Evolutionary conservation across 2,329 filamentous ascomycete species (phyloP).

Genomic region (Phialemoniopsis sp.): DNA sequence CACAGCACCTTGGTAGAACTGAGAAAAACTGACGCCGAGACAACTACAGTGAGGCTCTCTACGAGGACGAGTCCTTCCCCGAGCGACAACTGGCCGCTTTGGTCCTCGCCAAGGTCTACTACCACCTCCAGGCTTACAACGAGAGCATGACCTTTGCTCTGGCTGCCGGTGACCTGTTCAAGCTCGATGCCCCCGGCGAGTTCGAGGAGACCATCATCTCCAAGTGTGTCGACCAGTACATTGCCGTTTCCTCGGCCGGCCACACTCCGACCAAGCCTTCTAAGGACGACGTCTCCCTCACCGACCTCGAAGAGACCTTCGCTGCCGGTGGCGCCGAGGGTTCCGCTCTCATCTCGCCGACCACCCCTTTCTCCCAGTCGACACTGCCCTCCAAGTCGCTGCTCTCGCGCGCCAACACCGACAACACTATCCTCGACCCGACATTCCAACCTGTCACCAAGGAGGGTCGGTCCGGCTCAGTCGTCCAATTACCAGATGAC

Average conservation of each 20-base stretch:
- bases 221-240: slow-evolving; percentile 97
- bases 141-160: slow-evolving; percentile 99
- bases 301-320: slow-evolving; percentile 79
- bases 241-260: slow-evolving; percentile 62
- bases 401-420: slow-evolving; percentile 74
- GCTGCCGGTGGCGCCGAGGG: slow-evolving; percentile 62
- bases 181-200: slow-evolving; percentile 84
- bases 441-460: slow-evolving; percentile 49
- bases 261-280: slow-evolving; percentile 40
- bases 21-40: slow-evolving; percentile 7
- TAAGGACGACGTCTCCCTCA: slow-evolving; percentile 41
- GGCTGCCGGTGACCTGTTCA: slow-evolving; percentile 90
- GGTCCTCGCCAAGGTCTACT: slow-evolving; percentile 96
- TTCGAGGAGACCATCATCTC: slow-evolving; percentile 99
- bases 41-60: slow-evolving; percentile 77
- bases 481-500: slow-evolving; percentile 64
- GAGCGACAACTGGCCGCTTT: slow-evolving; percentile 92
- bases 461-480: slow-evolving; percentile 49
- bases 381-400: slow-evolving; percentile 91
- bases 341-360: slow-evolving; percentile 75
- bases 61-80: slow-evolving; percentile 92
- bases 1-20: neutral
- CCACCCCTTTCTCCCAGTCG: slow-evolving; percentile 92
- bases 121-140: slow-evolving; percentile 97
- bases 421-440: slow-evolving; percentile 58